Conservation (phyloP, 495 filamentous ascomycete genomes). For the Aspergillus nanangensis region DNA sequence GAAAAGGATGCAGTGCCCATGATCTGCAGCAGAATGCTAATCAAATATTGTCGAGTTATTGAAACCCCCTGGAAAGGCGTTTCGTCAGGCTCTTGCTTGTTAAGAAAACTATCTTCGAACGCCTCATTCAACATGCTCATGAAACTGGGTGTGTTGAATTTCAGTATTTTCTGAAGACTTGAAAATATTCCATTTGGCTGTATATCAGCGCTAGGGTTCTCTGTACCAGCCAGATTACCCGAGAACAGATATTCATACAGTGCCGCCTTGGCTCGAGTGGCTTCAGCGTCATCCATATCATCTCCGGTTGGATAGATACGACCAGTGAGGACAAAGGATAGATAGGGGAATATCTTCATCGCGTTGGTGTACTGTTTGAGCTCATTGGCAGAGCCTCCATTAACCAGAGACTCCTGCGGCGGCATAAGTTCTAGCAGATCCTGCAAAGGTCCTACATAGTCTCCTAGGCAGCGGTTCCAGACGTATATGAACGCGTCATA, state of each 20-base stretch:
- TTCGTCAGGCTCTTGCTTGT: slow-evolving; percentile 50
- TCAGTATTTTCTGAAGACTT: slow-evolving; percentile 75
- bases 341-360: slow-evolving; percentile 89
- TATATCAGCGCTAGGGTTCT: slow-evolving; percentile 54
- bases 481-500: slow-evolving; percentile 97
- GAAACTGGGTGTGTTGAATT: slow-evolving; percentile 86
- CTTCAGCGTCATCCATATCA: slow-evolving; percentile 60
- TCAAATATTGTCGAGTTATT: slow-evolving; percentile 84
- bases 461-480: slow-evolving; percentile 84
- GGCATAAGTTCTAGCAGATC: slow-evolving; percentile 74
- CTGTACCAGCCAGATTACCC: slow-evolving; percentile 54
- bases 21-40: slow-evolving; percentile 83
- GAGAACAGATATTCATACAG: slow-evolving; percentile 93
- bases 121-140: slow-evolving; percentile 95
- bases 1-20: slow-evolving; percentile 72
- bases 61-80: slow-evolving; percentile 47
- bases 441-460: slow-evolving; percentile 86
- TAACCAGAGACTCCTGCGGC: slow-evolving; percentile 22
- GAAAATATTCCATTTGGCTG: slow-evolving; percentile 70
- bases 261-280: slow-evolving; percentile 72
- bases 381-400: slow-evolving; percentile 29
- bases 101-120: slow-evolving; percentile 92
- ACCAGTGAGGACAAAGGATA: slow-evolving; percentile 89
- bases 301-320: slow-evolving; percentile 86
- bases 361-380: slow-evolving; percentile 54